phyloP scores from a whole-genome alignment of 768 basidiomycete species.

The Mycena chlorophos region DNA sequence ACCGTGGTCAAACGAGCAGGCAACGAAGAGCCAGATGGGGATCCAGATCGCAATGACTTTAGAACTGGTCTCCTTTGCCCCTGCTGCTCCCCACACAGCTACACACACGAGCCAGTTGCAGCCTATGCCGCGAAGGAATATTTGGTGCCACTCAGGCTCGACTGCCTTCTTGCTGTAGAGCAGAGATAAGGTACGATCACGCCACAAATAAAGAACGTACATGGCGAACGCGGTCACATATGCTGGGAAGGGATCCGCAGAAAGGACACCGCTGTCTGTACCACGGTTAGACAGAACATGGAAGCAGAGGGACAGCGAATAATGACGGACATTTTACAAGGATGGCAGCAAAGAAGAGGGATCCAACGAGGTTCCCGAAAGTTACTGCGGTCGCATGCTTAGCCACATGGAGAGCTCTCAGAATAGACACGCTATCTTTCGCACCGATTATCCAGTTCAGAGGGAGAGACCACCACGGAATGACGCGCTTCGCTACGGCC shows the following conservation, averaged over 20 bases:
- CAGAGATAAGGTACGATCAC: background rate
- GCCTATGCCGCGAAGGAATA: slow-evolving; percentile 71
- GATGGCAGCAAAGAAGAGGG: slow-evolving; percentile 67
- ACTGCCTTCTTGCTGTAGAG: slow-evolving; percentile 56
- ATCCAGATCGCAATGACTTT: slow-evolving; percentile 69
- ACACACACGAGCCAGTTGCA: slow-evolving; percentile 78
- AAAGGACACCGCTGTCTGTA: slow-evolving; percentile 61
- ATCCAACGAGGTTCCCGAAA: slow-evolving; percentile 69
- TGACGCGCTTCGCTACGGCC: slow-evolving; percentile 57
- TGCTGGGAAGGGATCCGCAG: slow-evolving; percentile 54
- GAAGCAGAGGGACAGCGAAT: slow-evolving; percentile 19
- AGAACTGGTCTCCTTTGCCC: slow-evolving; percentile 65
- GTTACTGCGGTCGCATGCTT: slow-evolving; percentile 41
- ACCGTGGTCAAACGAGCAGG: slow-evolving; percentile 74
- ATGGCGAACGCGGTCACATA: slow-evolving; percentile 57
- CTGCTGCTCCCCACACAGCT: slow-evolving; percentile 71
- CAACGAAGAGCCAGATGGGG: slow-evolving; percentile 76
- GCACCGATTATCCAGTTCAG: slow-evolving; percentile 70
- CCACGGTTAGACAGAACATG: background rate
- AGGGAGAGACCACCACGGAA: slow-evolving; percentile 71
- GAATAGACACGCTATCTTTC: background rate
- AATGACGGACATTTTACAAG: slow-evolving; percentile 72
- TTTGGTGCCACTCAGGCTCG: slow-evolving; percentile 69
- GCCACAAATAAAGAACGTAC: slow-evolving; percentile 39
- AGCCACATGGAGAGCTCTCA: background rate